Evolutionary conservation across 495 filamentous ascomycete species (phyloP).

Genomic region (Lophiotrema nucula): DNA sequence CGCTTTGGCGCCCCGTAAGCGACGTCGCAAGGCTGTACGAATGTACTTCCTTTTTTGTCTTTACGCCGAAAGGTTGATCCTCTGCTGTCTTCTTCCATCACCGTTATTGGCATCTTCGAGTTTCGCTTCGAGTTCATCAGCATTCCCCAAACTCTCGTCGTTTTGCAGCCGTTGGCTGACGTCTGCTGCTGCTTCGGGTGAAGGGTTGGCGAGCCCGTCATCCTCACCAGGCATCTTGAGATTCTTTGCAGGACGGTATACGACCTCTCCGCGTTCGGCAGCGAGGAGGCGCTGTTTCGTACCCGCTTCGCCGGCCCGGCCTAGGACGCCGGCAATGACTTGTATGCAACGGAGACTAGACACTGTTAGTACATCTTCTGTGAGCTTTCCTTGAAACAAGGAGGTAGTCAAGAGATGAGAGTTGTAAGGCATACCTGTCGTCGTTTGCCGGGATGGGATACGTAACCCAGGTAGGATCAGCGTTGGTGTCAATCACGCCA

Average conservation of each 20-base stretch:
- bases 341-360: conserved; percentile 71
- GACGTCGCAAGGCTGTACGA: too few relatives aligned
- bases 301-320: conserved; percentile 77
- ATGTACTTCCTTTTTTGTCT: too few relatives aligned
- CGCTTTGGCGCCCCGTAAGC: too few relatives aligned
- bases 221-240: conserved; percentile 24
- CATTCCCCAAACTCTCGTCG: neutral
- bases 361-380: conserved; percentile 5
- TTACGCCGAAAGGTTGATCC: too few relatives aligned
- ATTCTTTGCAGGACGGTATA: conserved; percentile 52
- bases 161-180: neutral
- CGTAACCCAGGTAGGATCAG: conserved; percentile 88
- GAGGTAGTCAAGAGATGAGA: neutral
- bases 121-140: conserved; percentile 11
- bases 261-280: conserved; percentile 58
- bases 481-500: conserved; percentile 90
- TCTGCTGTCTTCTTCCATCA: too few relatives aligned
- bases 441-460: conserved; percentile 98
- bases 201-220: neutral
- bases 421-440: conserved; percentile 79
- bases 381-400: too few relatives aligned
- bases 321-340: conserved; percentile 82
- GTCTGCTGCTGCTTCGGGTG: conserved; percentile 1
- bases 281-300: conserved; percentile 60
- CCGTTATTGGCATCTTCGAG: conserved; percentile 8